A percentile compares a stretch with the other conserved stretches of the same genome.
phyloP scores from a whole-genome alignment of 2,329 filamentous ascomycete species.

The Neoscytalidium dimidiatum region DNA sequence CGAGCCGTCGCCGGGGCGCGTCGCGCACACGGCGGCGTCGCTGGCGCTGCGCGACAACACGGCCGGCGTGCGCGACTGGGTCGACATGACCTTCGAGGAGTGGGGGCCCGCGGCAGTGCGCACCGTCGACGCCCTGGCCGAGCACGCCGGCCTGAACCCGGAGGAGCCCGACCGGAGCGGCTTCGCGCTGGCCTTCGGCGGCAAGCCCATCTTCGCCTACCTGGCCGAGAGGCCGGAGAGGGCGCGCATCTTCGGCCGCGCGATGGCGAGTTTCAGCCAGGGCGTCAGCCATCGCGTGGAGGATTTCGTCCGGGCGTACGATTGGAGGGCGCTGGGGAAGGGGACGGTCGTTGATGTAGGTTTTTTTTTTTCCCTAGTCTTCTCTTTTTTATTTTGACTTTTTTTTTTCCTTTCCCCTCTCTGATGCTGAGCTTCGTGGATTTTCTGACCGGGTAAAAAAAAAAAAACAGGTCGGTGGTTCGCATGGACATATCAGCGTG shows the following conservation, averaged over 20 bases:
- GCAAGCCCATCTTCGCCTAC: background rate
- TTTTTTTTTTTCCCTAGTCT: too few relatives aligned
- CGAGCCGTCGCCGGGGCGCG: background rate
- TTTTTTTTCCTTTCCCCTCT: too few relatives aligned
- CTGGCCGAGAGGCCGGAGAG: background rate
- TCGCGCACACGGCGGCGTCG: background rate
- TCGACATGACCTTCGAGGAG: background rate
- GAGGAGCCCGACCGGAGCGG: background rate
- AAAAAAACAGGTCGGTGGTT: conserved; percentile 21
- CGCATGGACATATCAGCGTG: conserved; percentile 26
- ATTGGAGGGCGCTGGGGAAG: background rate
- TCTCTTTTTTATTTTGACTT: too few relatives aligned
- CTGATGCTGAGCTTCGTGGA: too few relatives aligned
- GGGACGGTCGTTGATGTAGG: background rate
- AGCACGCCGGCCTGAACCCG: background rate
- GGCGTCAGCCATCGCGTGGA: background rate
- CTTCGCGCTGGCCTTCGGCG: background rate
- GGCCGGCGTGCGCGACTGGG: background rate
- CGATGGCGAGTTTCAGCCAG: background rate
- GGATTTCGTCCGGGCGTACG: too few relatives aligned
- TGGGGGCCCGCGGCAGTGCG: background rate
- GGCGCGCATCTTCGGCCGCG: background rate
- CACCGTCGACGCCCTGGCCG: background rate
- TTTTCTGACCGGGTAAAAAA: background rate
- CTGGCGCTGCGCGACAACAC: background rate